Percentiles rank a stretch among this genome's conserved stretches.
Conservation (phyloP, 192 early-diverging fungal genomes). For the Phlyctochytrium arcticum region DNA sequence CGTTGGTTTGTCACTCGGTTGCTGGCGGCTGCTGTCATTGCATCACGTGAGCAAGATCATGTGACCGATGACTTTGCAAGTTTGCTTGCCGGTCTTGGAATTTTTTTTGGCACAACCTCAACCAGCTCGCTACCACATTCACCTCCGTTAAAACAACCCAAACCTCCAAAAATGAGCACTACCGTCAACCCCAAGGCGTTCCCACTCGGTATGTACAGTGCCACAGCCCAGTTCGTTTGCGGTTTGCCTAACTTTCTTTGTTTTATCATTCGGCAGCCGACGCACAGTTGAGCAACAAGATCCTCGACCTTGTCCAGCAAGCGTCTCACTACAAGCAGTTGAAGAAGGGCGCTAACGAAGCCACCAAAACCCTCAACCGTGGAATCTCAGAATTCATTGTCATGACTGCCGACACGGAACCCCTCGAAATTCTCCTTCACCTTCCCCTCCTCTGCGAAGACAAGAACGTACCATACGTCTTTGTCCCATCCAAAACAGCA, state of each 20-base stretch:
- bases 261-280: conserved; percentile 51
- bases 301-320: conserved; percentile 97
- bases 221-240: no score
- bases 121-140: no score
- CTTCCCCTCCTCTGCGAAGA: conserved; percentile 97
- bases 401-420: conserved; percentile 97
- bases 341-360: conserved; percentile 99
- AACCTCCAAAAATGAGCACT: conserved; percentile 9
- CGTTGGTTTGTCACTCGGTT: no score
- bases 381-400: conserved; percentile 98
- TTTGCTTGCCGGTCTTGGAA: no score
- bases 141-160: no score
- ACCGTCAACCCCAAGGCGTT: conserved; percentile 41
- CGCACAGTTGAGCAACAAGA: conserved; percentile 81
- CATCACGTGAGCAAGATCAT: no score
- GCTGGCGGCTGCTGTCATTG: no score
- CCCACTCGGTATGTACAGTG: conserved; percentile 19
- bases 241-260: no score
- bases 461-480: conserved; percentile 99
- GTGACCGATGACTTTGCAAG: no score
- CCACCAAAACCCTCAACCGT: conserved; percentile 98
- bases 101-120: no score
- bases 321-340: conserved; percentile 99
- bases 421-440: conserved; percentile 96
- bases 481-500: conserved; percentile 94